phyloP scores from a whole-genome alignment of 495 filamentous ascomycete genomes.

The Hypomontagnella monticulosa region DNA sequence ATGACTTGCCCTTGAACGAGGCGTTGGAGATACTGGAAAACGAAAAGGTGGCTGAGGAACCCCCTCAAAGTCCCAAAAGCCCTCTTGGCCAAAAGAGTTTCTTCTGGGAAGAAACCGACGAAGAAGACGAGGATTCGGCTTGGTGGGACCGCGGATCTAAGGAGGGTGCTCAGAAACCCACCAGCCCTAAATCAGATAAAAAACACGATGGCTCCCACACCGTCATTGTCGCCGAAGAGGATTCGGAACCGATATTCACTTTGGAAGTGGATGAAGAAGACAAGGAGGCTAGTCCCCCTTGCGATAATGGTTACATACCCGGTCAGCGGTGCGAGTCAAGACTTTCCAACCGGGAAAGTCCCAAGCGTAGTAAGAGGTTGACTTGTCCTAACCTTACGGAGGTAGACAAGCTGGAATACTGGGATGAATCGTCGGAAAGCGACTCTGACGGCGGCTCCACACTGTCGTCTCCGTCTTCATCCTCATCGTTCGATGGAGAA shows the following conservation, averaged over 20 bases:
- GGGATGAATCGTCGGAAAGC: conserved; percentile 28
- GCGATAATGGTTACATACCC: background rate
- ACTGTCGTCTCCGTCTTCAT: conserved; percentile 12
- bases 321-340: conserved; percentile 3
- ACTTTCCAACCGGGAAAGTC: conserved; percentile 3
- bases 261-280: conserved; percentile 15
- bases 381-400: conserved; percentile 23
- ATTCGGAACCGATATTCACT: conserved; percentile 3
- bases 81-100: conserved; percentile 33
- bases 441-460: conserved; percentile 23
- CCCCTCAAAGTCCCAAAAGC: conserved; percentile 29
- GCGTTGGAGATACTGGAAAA: background rate
- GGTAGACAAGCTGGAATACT: conserved; percentile 11
- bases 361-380: conserved; percentile 12
- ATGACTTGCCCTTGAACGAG: conserved; percentile 26
- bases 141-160: conserved; percentile 13
- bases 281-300: conserved; percentile 10
- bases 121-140: conserved; percentile 4
- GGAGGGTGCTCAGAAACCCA: background rate
- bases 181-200: background rate
- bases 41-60: conserved; percentile 5
- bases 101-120: conserved; percentile 30
- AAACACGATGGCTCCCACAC: background rate
- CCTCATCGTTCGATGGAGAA: conserved; percentile 19
- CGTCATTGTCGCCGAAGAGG: background rate